A percentile compares a stretch with the other conserved stretches of the same genome.
phyloP scores from a whole-genome alignment of 176 grass and related monocot species.

The Eleusine coracana region DNA sequence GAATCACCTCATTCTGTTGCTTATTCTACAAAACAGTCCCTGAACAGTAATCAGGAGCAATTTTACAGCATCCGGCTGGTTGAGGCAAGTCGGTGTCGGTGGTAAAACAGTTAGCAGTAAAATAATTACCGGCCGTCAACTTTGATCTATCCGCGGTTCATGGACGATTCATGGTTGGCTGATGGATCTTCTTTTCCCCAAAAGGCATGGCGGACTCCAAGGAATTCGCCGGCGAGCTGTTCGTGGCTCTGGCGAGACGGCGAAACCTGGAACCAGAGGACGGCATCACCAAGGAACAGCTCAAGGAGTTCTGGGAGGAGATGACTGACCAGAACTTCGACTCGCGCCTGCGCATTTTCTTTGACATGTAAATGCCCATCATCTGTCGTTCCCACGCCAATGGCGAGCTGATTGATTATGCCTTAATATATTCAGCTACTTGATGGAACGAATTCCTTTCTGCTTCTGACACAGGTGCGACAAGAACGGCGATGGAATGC shows the following conservation, averaged over 20 bases:
- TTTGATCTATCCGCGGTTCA: neutral
- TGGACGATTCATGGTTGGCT: neutral
- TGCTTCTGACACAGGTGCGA: constrained; percentile 66
- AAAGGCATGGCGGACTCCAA: constrained; percentile 97
- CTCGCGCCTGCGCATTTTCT: constrained; percentile 91
- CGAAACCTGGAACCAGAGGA: constrained; percentile 55
- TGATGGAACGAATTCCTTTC: constrained; percentile 17
- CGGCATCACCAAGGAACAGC: constrained; percentile 77
- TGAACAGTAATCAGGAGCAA: neutral
- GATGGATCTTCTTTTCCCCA: neutral
- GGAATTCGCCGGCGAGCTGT: constrained; percentile 93
- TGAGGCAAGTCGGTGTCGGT: neutral
- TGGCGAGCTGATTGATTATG: neutral
- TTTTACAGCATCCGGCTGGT: neutral
- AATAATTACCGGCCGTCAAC: neutral
- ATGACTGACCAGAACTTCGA: constrained; percentile 99
- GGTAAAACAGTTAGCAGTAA: neutral
- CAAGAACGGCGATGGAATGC: constrained; percentile 96
- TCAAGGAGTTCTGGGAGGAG: constrained; percentile 96
- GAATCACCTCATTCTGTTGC: neutral
- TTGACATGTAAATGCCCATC: constrained; percentile 80
- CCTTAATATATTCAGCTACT: neutral
- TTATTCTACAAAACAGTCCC: constrained; percentile 8
- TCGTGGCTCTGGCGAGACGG: constrained; percentile 71
- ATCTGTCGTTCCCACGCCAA: neutral